These are phyloP conservation scores for Camellia oleifera DNA, from an alignment of 179 eudicot genomes.

Conservation along the genomic window DNA sequence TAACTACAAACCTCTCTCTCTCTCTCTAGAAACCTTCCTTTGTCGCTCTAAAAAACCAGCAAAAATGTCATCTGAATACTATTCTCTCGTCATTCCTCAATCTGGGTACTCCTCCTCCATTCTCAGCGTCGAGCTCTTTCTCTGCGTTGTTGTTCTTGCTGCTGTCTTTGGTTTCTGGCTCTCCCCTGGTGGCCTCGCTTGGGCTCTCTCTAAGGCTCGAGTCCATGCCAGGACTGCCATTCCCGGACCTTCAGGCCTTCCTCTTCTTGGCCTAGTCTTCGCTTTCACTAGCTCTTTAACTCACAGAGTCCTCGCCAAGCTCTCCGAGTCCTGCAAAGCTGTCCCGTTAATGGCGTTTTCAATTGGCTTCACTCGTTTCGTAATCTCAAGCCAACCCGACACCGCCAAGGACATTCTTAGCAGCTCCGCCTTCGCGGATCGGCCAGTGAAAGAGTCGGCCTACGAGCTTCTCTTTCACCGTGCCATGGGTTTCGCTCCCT, in stretches of 20 bases:
- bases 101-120: neutral
- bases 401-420: slow-evolving; percentile 60
- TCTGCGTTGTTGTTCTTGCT: slow-evolving; percentile 17
- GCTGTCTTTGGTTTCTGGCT: slow-evolving; percentile 28
- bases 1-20: no score
- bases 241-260: slow-evolving; percentile 77
- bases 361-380: slow-evolving; percentile 63
- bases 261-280: slow-evolving; percentile 46
- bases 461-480: slow-evolving; percentile 69
- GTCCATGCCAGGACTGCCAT: slow-evolving; percentile 25
- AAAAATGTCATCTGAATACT: slow-evolving; percentile 13
- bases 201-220: slow-evolving; percentile 35
- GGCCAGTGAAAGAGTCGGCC: slow-evolving; percentile 86
- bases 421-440: slow-evolving; percentile 69
- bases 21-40: neutral
- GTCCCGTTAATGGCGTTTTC: slow-evolving; percentile 67
- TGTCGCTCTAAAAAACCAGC: neutral
- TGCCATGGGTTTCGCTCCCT: slow-evolving; percentile 94
- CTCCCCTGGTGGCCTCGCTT: slow-evolving; percentile 59
- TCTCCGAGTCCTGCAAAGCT: slow-evolving; percentile 24
- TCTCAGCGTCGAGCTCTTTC: slow-evolving; percentile 23
- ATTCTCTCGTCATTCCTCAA: slow-evolving; percentile 15
- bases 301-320: slow-evolving; percentile 43
- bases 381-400: slow-evolving; percentile 64
- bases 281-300: slow-evolving; percentile 41